Base-by-base conservation (phyloP, 2,329 filamentous ascomycete species). In the Aspergillus pseudoviridinutans region DNA sequence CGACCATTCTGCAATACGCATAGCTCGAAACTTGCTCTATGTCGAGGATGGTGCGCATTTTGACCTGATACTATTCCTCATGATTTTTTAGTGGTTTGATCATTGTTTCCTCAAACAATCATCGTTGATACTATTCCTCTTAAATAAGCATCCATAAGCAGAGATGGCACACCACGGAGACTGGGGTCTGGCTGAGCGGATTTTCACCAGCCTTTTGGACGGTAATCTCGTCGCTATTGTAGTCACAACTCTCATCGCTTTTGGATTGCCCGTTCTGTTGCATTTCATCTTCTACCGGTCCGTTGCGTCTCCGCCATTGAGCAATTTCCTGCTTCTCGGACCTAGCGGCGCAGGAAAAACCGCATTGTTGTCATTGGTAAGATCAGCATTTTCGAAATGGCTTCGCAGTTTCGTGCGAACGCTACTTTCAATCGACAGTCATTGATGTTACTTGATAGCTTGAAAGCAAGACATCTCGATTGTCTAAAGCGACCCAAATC, bases 341-440 rank as follows among this genome's bases (percentile, higher is more conserved):
- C 91, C 93, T 17, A 87, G 87, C 56, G 89, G 87, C 61, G 84
- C 86, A 51, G 94, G 94, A 68, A 99, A 97, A 80, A 97, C 94
- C 0, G 84, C 90, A 8, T 85, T 97, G 35, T 78, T 92, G n/a
- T 92, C 91, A 24, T 82, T 94, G 65, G 87, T 89, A 79, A 61
- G 77, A 50, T 20, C 17, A 27, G n/a, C 10, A 12, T 29, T 14
- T 29, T 5, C 8, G 28, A 5, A 4, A 24, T 53, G 22, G 24
- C 24, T 44, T 27, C 44, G 8, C 50, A 22, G 20, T 20, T 27
- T 10, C 6, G 35, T 54, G n/a, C 41, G 51, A 29, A 57, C 20
- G n/a, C 2, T n/a, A 27, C 10, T 22, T 54, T 14, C 44, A 47
- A 27, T 47, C 35, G 24, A 56, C 24, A 12, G 29, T 54, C 24